Conservation (phyloP, 495 filamentous ascomycete genomes). For the Tuber umbilicatum region DNA sequence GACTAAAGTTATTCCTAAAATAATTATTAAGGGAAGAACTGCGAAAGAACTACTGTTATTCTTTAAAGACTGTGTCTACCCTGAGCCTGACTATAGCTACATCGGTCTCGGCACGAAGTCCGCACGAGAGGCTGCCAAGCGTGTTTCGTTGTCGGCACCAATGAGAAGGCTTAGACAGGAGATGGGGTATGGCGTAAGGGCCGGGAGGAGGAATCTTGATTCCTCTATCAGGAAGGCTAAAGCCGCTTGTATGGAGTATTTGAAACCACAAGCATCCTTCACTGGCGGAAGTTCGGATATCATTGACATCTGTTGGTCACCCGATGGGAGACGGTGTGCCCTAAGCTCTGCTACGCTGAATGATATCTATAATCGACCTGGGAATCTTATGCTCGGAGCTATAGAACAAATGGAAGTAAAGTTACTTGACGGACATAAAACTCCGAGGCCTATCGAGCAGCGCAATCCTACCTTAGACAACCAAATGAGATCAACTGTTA, state of each 20-base stretch:
- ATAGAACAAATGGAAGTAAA: conserved; percentile 16
- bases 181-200: conserved; percentile 6
- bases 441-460: neutral
- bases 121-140: conserved; percentile 11
- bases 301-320: conserved; percentile 33
- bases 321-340: conserved; percentile 23
- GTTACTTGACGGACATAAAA: conserved; percentile 34
- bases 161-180: neutral
- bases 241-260: neutral
- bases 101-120: conserved; percentile 11
- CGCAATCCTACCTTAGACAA: conserved; percentile 8
- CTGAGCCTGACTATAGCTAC: conserved; percentile 6
- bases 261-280: conserved; percentile 30
- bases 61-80: neutral
- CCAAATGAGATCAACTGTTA: conserved; percentile 27
- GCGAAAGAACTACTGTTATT: neutral
- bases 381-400: conserved; percentile 38
- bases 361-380: conserved; percentile 37
- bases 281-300: conserved; percentile 35
- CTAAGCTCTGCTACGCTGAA: conserved; percentile 4
- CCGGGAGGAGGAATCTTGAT: neutral
- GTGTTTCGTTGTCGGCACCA: conserved; percentile 5
- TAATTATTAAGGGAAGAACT: neutral
- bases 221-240: neutral
- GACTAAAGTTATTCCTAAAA: neutral